Base-by-base conservation (phyloP, 2,329 filamentous ascomycete genomes). In the Botrytis galanthina region DNA sequence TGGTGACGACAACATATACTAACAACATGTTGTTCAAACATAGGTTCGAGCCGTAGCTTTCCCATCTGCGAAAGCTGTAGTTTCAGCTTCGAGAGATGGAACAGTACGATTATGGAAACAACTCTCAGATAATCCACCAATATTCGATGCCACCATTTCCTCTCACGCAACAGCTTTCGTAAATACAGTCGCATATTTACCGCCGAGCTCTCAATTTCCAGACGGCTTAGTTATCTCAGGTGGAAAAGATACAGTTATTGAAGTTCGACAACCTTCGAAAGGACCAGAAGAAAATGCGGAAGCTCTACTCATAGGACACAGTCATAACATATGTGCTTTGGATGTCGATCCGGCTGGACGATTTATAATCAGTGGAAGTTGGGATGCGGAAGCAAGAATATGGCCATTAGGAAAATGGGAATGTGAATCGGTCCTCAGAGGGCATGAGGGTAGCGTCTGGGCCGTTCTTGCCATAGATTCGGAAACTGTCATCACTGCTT, bases 341-440 rank as follows among this genome's bases (percentile, higher is more conserved):
- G 93, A 97, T 79, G 91, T 93, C 26, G 91, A 91, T 69, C 88
- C 91, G 1, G 88, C 90, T 74, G 92, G 91, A 2, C 88, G 85
- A 63, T 93, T 90, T 81, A 86, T 98, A 59, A 91, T 98, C 64
- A 98, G 95, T 77, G 96, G 95, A 46, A 93, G 95, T 79, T 99
- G 96, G 96, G 96, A 99, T 82, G 89, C 89, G 44, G 92, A 94
- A 76, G 95, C 94, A 42, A 91, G 94, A 72, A 84, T 98, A 70
- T 99, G 96, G 96, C 88, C 87, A 75, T 85, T 96, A n/a, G 89
- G 89, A 59, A 94, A 92, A 77, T 98, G 95, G 93, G 94, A 97
- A 80, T 89, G 89, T 16, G 89, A 92, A 76, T 84, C 90, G 46
- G 84, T 92, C 64, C 85, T 99, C 29, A 84, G 89, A 63, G 94